Evolutionary conservation across 2,329 filamentous ascomycete genomes (phyloP).

Genomic region (Ophiostoma sp.): DNA sequence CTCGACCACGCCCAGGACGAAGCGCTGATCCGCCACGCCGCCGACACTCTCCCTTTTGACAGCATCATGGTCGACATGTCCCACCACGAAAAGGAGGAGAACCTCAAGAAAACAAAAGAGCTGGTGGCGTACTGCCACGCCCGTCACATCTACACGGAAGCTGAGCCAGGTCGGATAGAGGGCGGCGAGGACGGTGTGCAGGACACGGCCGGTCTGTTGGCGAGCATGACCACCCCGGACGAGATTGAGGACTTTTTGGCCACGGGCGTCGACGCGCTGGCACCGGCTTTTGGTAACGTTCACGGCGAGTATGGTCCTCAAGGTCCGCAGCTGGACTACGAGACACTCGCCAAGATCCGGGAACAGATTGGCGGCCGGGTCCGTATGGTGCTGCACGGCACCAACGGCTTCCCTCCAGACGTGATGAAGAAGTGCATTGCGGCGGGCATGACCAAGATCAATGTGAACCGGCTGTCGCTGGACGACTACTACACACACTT

Average conservation of each 20-base stretch:
- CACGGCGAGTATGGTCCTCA: slow-evolving; percentile 62
- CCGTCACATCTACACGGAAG: slow-evolving; percentile 65
- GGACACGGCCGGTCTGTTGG: slow-evolving; percentile 45
- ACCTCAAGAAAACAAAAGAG: slow-evolving; percentile 61
- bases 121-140: slow-evolving; percentile 63
- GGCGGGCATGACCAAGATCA: slow-evolving; percentile 55
- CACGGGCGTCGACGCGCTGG: slow-evolving; percentile 64
- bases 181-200: slow-evolving; percentile 62
- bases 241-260: slow-evolving; percentile 62
- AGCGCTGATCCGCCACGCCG: slow-evolving; percentile 57
- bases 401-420: slow-evolving; percentile 39
- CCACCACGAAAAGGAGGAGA: slow-evolving; percentile 70
- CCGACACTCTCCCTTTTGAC: slow-evolving; percentile 61
- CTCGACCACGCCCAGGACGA: slow-evolving; percentile 67
- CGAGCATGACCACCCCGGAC: slow-evolving; percentile 58
- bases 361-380: slow-evolving; percentile 22
- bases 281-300: slow-evolving; percentile 66
- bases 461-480: slow-evolving; percentile 48
- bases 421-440: slow-evolving; percentile 53
- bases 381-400: slow-evolving; percentile 32
- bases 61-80: slow-evolving; percentile 78
- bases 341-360: slow-evolving; percentile 48
- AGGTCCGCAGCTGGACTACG: slow-evolving; percentile 56
- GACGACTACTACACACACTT: slow-evolving; percentile 16
- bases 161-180: slow-evolving; percentile 68